Percentiles rank a stretch among this genome's conserved stretches.
phyloP scores from a whole-genome alignment of 169 alveolate genomes.

The Cystoisospora suis region DNA sequence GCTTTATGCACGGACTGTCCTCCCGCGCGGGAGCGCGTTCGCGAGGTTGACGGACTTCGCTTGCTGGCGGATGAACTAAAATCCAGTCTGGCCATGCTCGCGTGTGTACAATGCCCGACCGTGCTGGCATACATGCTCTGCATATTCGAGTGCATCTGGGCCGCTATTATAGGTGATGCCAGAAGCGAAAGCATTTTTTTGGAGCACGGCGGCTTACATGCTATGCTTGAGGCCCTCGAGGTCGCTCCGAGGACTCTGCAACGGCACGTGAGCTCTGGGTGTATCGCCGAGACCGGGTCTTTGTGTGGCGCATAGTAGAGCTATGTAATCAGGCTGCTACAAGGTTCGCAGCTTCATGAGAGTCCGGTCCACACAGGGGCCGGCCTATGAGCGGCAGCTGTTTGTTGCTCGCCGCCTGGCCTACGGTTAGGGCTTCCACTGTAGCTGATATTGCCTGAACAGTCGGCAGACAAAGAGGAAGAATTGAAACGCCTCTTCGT shows the following conservation, averaged over 20 bases:
- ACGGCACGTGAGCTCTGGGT: conserved; percentile 17
- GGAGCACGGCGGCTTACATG: not conserved
- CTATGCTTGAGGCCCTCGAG: not conserved
- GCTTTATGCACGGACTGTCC: not conserved
- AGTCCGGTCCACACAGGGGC: no score
- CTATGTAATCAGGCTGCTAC: no score
- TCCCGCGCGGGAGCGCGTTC: conserved; percentile 4
- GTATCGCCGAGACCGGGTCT: no score
- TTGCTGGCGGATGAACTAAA: not conserved
- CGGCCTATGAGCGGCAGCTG: no score
- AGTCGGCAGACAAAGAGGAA: no score
- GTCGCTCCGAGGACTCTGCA: not conserved
- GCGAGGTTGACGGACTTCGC: not conserved
- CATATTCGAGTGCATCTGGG: conserved; percentile 9
- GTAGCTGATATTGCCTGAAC: no score
- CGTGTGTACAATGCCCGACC: not conserved
- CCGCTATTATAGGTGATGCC: not conserved
- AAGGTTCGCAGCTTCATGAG: no score
- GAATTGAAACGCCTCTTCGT: no score
- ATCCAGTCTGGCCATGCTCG: not conserved
- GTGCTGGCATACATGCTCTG: not conserved
- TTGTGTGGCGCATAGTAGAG: no score
- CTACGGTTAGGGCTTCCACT: no score
- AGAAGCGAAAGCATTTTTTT: not conserved
- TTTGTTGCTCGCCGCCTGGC: no score